Evolutionary conservation across 2,329 filamentous ascomycete genomes (phyloP).

Genomic region (Botrytis deweyae): DNA sequence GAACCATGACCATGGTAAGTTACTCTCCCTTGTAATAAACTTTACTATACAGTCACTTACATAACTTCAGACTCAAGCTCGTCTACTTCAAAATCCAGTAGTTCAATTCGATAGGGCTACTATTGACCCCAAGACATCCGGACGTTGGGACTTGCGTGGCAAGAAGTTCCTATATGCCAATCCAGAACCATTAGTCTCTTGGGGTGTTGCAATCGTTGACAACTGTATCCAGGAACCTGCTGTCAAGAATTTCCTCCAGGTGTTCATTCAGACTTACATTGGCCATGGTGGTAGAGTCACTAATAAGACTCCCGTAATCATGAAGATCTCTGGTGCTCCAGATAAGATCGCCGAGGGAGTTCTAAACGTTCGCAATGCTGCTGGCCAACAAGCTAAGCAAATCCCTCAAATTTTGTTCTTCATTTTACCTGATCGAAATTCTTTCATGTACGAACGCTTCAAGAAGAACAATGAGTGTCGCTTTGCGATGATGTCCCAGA

Average conservation of each 20-base stretch:
- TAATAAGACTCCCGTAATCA: constrained; percentile 47
- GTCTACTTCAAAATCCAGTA: constrained; percentile 67
- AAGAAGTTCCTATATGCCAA: constrained; percentile 75
- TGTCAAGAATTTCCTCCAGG: constrained; percentile 53
- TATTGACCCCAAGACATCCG: constrained; percentile 62
- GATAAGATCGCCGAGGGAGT: constrained; percentile 27
- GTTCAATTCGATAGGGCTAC: constrained; percentile 58
- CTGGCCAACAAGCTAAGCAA: constrained; percentile 27
- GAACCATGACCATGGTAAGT: constrained; percentile 55
- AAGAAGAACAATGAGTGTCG: constrained; percentile 89
- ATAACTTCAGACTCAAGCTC: constrained; percentile 57
- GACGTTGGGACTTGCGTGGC: constrained; percentile 84
- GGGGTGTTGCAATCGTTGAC: constrained; percentile 71
- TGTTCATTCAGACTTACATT: constrained; percentile 61
- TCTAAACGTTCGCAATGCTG: constrained; percentile 21
- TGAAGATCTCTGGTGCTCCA: neutral
- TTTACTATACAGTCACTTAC: constrained; percentile 23
- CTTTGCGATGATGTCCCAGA: constrained; percentile 77
- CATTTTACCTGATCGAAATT: constrained; percentile 69
- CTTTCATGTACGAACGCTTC: constrained; percentile 73
- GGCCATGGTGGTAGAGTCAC: constrained; percentile 59
- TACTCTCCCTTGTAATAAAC: neutral
- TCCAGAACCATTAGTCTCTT: constrained; percentile 59
- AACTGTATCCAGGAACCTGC: constrained; percentile 50
- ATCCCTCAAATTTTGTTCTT: constrained; percentile 76